Conservation (phyloP, 257 asterid genomes). For the Przewalskia tangutica region DNA sequence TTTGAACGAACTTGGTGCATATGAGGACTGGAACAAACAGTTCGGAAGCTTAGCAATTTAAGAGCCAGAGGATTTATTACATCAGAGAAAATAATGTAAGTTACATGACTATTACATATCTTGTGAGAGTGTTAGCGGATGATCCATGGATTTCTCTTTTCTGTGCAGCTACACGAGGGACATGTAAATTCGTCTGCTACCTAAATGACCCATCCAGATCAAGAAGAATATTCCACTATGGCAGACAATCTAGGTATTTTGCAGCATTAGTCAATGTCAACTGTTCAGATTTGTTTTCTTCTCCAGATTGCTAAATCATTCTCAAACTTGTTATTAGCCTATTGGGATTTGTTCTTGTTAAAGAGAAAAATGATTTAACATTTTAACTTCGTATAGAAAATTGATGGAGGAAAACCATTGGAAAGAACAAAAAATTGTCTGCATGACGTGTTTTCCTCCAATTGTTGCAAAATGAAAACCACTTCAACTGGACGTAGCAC, state of each 20-base stretch:
- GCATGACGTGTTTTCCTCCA: neutral
- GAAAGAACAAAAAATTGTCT: neutral
- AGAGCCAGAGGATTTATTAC: neutral
- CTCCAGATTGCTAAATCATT: neutral
- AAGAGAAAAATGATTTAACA: neutral
- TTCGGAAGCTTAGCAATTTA: slow-evolving; percentile 87
- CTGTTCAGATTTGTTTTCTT: neutral
- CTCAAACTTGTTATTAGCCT: neutral
- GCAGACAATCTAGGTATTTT: neutral
- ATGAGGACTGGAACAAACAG: slow-evolving; percentile 85
- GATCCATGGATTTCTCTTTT: neutral
- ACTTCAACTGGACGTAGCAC: neutral
- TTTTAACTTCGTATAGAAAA: neutral
- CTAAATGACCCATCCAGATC: neutral
- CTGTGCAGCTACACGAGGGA: neutral
- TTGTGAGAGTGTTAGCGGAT: neutral
- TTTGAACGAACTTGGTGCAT: slow-evolving; percentile 62
- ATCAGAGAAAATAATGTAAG: neutral
- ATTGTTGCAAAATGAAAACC: neutral
- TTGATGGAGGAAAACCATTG: neutral
- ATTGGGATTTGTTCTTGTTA: neutral
- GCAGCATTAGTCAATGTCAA: neutral
- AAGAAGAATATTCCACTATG: neutral
- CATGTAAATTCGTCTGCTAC: neutral
- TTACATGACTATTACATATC: neutral